These are phyloP conservation scores for Penicillium macrosclerotiorum DNA, from an alignment of 495 filamentous ascomycete species.

Conservation along the genomic window DNA sequence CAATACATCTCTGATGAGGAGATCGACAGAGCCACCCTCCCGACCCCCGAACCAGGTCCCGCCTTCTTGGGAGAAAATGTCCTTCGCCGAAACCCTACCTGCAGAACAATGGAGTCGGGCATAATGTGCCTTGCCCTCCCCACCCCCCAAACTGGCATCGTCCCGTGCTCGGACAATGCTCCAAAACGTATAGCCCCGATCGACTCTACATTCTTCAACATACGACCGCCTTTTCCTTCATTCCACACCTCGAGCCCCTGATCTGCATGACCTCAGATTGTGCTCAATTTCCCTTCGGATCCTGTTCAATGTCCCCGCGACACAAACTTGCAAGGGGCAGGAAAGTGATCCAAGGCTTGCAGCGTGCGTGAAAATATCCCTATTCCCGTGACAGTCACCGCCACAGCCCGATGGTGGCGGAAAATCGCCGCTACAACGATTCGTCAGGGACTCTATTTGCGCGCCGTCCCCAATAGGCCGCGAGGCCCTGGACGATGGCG, in stretches of 20 bases:
- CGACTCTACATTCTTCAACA: conserved; percentile 10
- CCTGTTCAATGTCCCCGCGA: no score
- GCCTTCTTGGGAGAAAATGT: neutral
- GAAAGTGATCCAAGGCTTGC: no score
- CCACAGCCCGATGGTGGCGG: conserved; percentile 3
- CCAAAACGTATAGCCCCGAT: no score
- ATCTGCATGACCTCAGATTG: conserved; percentile 7
- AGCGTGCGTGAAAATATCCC: neutral
- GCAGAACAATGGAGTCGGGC: conserved; percentile 4
- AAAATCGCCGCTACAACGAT: neutral
- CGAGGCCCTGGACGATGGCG: neutral
- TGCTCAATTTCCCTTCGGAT: conserved; percentile 3
- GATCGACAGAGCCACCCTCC: no score
- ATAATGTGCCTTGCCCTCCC: no score
- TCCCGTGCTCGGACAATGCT: neutral
- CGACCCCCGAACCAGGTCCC: neutral
- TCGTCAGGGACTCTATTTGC: neutral
- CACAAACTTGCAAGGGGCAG: neutral
- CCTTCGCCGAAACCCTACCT: neutral
- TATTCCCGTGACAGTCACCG: conserved; percentile 1
- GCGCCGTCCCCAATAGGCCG: neutral
- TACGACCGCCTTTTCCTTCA: conserved; percentile 13
- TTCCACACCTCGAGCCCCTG: no score
- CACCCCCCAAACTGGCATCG: no score
- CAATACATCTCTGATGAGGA: neutral